Evolutionary conservation across 768 basidiomycete genomes (phyloP).

Genomic region (Sporobolomyces roseus): DNA sequence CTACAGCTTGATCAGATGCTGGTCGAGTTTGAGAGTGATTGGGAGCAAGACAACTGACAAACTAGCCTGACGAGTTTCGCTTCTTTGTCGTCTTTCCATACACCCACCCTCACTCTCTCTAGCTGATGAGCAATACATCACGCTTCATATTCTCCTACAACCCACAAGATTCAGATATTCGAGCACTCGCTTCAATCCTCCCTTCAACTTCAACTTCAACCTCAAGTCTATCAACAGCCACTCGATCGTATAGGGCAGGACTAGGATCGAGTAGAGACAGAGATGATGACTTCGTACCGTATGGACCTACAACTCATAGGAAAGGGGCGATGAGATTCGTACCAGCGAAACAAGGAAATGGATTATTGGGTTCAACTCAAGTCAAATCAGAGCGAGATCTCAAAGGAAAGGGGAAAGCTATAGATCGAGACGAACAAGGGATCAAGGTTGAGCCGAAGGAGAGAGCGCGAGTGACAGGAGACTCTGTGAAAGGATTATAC

Average conservation of each 20-base stretch:
- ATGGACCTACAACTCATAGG: conserved; percentile 29
- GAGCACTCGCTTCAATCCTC: neutral
- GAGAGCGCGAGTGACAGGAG: neutral
- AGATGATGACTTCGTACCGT: conserved; percentile 30
- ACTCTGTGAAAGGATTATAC: conserved; percentile 17
- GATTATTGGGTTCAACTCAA: neutral
- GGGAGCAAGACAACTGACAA: no score
- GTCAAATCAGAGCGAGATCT: neutral
- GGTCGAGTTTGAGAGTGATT: no score
- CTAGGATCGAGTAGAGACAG: neutral
- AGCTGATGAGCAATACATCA: no score
- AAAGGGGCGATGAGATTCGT: conserved; percentile 24
- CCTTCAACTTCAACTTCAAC: neutral
- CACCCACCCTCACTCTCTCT: no score
- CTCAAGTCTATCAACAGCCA: neutral
- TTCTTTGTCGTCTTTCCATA: no score
- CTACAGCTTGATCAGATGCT: no score
- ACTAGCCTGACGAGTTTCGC: no score
- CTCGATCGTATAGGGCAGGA: neutral
- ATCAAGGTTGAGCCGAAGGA: neutral
- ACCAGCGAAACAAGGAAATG: neutral
- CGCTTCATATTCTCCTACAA: conserved; percentile 32
- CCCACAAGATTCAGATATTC: neutral
- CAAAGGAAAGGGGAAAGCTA: conserved; percentile 16
- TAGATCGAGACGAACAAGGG: conserved; percentile 1